phyloP scores from a whole-genome alignment of 2,329 filamentous ascomycete genomes.

The Phoma herbarum region DNA sequence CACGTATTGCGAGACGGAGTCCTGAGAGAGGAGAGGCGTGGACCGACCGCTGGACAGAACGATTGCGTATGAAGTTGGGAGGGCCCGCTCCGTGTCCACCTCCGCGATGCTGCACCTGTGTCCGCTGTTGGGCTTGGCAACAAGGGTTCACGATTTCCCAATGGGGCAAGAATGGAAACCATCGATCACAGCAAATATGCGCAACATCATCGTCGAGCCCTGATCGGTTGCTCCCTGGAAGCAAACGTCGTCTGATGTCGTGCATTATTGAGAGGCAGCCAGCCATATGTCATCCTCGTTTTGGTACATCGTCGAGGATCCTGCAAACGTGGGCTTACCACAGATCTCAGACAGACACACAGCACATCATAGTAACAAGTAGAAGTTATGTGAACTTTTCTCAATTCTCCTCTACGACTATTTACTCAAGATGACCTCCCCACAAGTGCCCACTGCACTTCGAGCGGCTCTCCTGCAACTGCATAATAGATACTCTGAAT shows the following conservation, averaged over 20 bases:
- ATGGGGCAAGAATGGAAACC: conserved; percentile 29
- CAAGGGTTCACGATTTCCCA: conserved; percentile 30
- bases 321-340: background rate
- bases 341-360: background rate
- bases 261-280: background rate
- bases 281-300: background rate
- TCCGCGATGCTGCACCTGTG: conserved; percentile 30
- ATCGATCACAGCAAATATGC: conserved; percentile 36
- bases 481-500: conserved; percentile 36
- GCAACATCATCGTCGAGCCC: conserved; percentile 26
- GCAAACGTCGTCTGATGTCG: background rate
- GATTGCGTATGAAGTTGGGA: conserved; percentile 15
- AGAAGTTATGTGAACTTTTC: conserved; percentile 34
- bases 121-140: conserved; percentile 44
- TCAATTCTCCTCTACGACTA: conserved; percentile 41
- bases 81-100: conserved; percentile 14
- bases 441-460: conserved; percentile 35
- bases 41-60: conserved; percentile 12
- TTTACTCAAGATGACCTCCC: conserved; percentile 44
- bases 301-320: background rate
- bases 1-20: conserved; percentile 7
- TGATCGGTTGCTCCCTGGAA: background rate
- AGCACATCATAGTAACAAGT: too few species aligned
- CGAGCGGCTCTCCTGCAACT: conserved; percentile 26
- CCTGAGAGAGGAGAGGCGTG: background rate